Base-by-base conservation (phyloP, 148 eudicot species). In the Rhododendron griersonianum region DNA sequence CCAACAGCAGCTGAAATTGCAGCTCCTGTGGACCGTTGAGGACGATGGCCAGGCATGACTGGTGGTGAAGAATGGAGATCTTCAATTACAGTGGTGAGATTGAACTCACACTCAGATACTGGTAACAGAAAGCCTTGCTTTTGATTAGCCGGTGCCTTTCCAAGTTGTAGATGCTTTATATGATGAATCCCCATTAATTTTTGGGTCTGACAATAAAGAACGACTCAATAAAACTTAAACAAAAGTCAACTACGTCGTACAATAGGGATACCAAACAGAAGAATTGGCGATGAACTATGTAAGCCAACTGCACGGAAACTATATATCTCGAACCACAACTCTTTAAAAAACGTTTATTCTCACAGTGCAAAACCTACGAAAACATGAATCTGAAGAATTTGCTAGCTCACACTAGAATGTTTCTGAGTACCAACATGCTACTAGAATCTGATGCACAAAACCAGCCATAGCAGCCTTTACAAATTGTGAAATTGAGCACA, bases 1-100 rank as follows among this genome's bases (percentile, higher is more conserved):
- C 95, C 98, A 44, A 94, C 88, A 53, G 96, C 98, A 73, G 94
- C 99, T 82, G 96, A 93, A 90, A 96, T 93, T 69, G 98, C 98
- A 53, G 92, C 89, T 53, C 99, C 99, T 1, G 98, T 95, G 81
- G 92, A 94, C 85, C 99, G 95, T 63, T 86, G 85, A 87, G 96
- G 96, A 44, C 99, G 98, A 86, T 90, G 91, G 21, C 94, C 95
- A 73, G 92, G 88, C 50, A 47, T 80, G 82, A 88, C 74, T 37
- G 45, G 87, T 53, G 91, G 87, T 76, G 95, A 92, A 91, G 92
- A 88, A 81, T 81, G 92, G 69, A 96, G 87, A 69, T 96, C 99
- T 86, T 96, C 99, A 51, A 96, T 93, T 88, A 95, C 91, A 47
- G 94, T 80, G 19, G 94, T 92, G 85, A 96, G 78, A 82, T 81